Evolutionary conservation across 2,329 filamentous ascomycete species (phyloP), one percentile per base, ranked within the genome.

Genomic region (Purpureocillium lavendulum): DNA sequence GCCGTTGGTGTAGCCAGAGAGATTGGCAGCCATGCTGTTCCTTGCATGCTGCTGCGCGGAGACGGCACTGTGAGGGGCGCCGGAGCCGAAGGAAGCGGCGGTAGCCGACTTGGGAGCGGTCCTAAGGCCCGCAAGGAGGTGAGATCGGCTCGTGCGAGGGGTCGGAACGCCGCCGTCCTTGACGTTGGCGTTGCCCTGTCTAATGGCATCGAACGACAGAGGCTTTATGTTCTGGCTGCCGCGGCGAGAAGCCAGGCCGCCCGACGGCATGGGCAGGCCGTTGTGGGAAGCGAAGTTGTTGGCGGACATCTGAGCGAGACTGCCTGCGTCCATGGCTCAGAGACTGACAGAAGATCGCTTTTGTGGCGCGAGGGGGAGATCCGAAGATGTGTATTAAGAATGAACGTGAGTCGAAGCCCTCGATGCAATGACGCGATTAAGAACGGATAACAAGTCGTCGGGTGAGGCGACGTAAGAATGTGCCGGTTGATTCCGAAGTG

Each of bases 291-390:
- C 69, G 63, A 85, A 85, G 64, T 82, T 77, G 73, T 82, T 86
- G 73, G 87, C 90, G 71, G 87, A 86, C 90, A 97, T 97, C 77
- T 94, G 88, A 92, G 88, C 84, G 73, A 95, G 87, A 92, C 88
- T 87, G 77, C 90, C 90, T 79, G 90, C 82, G 90, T 95, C 84
- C 83, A 94, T 82, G 52, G 64, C 67, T 73, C 69, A 67, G 57
- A 52, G 41, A 38, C 33, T 49, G 40, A 45, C 45, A 44, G 32
- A 45, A 43, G 36, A 46, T 13, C 11, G 29, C 29, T 43, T 41
- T 33, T 40, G 40, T 41, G 40, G 43, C 38, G 42, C n/a, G 40
- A 40, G 32, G 54, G 45, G 46, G 51, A 38, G n/a, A n/a, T 18
- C 31, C 14, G 31, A 18, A n/a, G 10, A 16, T 14, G 37, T 11